Percentiles rank a stretch among this genome's conserved stretches.
phyloP scores from a whole-genome alignment of 768 basidiomycete species.

The Scleroderma citrinum region DNA sequence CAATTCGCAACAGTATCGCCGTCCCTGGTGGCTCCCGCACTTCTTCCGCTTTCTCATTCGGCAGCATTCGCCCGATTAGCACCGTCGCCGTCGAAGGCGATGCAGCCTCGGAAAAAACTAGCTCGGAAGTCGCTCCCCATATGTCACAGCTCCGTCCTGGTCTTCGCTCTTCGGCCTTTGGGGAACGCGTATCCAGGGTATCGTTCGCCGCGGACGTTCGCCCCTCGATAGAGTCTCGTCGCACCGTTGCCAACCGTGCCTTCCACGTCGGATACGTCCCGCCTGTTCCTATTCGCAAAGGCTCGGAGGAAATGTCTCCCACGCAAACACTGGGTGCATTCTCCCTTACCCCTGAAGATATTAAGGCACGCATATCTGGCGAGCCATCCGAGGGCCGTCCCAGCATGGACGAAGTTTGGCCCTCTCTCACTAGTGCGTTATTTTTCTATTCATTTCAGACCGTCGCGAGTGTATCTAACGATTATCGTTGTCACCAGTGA shows the following conservation, averaged over 20 bases:
- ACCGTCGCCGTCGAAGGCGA: constrained; percentile 40
- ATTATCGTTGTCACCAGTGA: constrained; percentile 43
- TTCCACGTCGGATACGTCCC: constrained; percentile 37
- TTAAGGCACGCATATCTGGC: constrained; percentile 45
- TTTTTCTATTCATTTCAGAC: constrained; percentile 1
- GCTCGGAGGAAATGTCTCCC: constrained; percentile 34
- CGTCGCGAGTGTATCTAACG: background rate
- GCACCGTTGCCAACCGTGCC: constrained; percentile 36
- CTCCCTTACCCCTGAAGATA: constrained; percentile 54
- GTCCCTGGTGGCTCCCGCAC: constrained; percentile 34
- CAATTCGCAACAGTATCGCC: constrained; percentile 66
- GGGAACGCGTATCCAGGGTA: constrained; percentile 53
- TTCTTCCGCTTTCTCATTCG: constrained; percentile 50
- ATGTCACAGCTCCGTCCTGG: constrained; percentile 49
- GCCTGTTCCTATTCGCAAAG: constrained; percentile 34
- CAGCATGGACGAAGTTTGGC: constrained; percentile 55
- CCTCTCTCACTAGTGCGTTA: constrained; percentile 58
- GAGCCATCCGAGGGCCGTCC: constrained; percentile 29
- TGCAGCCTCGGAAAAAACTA: constrained; percentile 30
- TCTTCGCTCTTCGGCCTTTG: constrained; percentile 43
- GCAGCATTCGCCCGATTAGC: constrained; percentile 45
- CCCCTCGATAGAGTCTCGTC: constrained; percentile 40
- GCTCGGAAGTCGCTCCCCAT: constrained; percentile 31
- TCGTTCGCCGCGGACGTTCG: constrained; percentile 64
- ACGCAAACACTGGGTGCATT: constrained; percentile 38